phyloP scores from a whole-genome alignment of 129 eudicot genomes.

The Lactuca saligna region DNA sequence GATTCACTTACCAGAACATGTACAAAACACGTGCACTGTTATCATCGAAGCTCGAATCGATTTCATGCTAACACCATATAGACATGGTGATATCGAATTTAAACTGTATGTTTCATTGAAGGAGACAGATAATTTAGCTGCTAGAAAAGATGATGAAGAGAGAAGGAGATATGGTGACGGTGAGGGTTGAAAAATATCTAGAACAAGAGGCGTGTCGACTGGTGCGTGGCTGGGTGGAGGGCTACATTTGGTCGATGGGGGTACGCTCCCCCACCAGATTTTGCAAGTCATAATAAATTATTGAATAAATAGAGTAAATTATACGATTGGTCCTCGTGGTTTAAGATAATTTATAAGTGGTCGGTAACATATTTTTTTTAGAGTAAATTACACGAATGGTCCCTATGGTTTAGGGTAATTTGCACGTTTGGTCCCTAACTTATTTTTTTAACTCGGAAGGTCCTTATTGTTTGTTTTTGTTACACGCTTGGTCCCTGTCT shows the following conservation, averaged over 20 bases:
- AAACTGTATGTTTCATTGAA: constrained; percentile 10
- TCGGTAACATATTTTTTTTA: too few relatives aligned
- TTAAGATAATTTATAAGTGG: too few relatives aligned
- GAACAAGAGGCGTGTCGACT: neutral
- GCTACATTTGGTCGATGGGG: neutral
- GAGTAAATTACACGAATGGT: too few relatives aligned
- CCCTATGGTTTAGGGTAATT: too few relatives aligned
- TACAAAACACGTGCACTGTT: neutral
- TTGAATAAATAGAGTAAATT: too few relatives aligned
- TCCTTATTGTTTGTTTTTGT: too few relatives aligned
- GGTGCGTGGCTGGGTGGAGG: constrained; percentile 1
- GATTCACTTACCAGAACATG: neutral
- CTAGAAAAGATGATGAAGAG: neutral
- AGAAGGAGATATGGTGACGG: neutral
- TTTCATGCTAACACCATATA: neutral
- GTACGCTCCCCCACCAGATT: neutral
- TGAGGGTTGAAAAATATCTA: constrained; percentile 11
- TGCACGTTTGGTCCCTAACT: too few relatives aligned
- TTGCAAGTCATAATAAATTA: neutral
- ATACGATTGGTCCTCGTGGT: too few relatives aligned
- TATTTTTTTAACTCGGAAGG: too few relatives aligned
- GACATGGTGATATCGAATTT: neutral
- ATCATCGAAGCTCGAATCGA: constrained; percentile 4
- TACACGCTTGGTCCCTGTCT: too few relatives aligned
- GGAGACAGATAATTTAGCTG: constrained; percentile 26